Evolutionary conservation across 345 rosid genomes (phyloP), one percentile per base, ranked within the genome.

Genomic region (Arabis hirsuta): DNA sequence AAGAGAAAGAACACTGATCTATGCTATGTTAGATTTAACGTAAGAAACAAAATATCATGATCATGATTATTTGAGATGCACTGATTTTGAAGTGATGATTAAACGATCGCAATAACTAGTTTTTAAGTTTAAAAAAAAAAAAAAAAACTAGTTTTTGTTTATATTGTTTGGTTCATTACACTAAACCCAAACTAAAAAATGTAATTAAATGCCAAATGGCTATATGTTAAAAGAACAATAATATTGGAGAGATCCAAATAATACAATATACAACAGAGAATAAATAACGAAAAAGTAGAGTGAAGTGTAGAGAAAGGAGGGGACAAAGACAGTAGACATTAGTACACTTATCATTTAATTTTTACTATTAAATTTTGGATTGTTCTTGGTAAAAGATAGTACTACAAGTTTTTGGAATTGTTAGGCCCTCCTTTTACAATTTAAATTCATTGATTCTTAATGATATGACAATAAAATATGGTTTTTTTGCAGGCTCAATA

Each of bases 401-500:
- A 59, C 7, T 68, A 67, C 16, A 58, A 38, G 16, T 22, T 27
- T 27, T 39, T 50, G 5, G 43, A 48, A n/a, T 68, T 43, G 20
- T 46, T 44, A 67, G 43, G 19, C 31, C 16, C 31, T 44, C 50
- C 45, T 66, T 55, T 32, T 9, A 34, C 45, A 55, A 44, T 45
- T 55, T 48, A 20, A 0, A 57, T 34, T 50, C 38, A 2, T 12
- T 24, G n/a, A 36, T 50, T 58, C 48, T 57, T 58, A 19, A 31
- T 13, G 14, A 45, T 56, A 56, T 11, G 46, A 22, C 36, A 29
- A 57, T 69, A 36, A 46, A 69, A 22, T 57, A 57, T 32, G 65
- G 8, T 8, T 45, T 46, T 32, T 55, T 73, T 56, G 59, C 51
- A 55, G 77, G 77, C 77, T 73, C 72, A 50, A 65, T 66, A 65